Evolutionary conservation across 192 early-diverging fungal species (phyloP), one percentile per base, ranked within the genome.

Genomic region (Coemansia sp.): DNA sequence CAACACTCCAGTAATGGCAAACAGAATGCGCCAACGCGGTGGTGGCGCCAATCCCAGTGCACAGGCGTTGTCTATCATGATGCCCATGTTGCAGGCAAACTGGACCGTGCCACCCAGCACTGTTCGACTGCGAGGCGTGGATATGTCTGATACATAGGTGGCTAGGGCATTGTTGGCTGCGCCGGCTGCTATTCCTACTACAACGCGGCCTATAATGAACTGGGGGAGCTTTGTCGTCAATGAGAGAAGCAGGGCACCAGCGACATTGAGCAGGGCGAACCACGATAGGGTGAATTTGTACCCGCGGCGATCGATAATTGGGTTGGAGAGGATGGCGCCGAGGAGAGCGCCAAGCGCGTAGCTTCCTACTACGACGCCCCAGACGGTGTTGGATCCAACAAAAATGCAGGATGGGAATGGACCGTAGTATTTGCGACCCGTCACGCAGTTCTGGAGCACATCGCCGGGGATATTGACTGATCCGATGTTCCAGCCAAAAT

Each of bases 131-230:
- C 78, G 83, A 21, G 88, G 81, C 0, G 94, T 92, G 0, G 89
- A 79, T 26, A 94, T 86, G 63, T 94, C 94, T 23, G 87, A 87
- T 20, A 95, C 84, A 64, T 93, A 94, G 13, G 90, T 87, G 11
- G 84, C 87, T 12, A 87, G 75, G 7, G 77, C 82, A 14, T 86
- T 87, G 53, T 75, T 77, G 12, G 79, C 76, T 12, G 89, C 81
- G 41, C 94, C 94, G 26, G 89, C 88, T 0, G 84, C 88, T 48
- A 91, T 68, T 20, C 94, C 94, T 9, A 85, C 83, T 2, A 92
- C 58, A 8, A 93, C 61, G 47, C 94, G 90, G 7, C 91, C 93
- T 41, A 88, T 69, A 69, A 85, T 85, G 62, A 92, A 88, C 77
- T 88, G 87, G 10, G 83, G 76, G n/a, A 86, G 43, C 37, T 85